Percentiles rank a stretch among this genome's conserved stretches.
Evolutionary conservation across 352 stramenopile species (phyloP).

Genomic region (Globisporangium parvum): DNA sequence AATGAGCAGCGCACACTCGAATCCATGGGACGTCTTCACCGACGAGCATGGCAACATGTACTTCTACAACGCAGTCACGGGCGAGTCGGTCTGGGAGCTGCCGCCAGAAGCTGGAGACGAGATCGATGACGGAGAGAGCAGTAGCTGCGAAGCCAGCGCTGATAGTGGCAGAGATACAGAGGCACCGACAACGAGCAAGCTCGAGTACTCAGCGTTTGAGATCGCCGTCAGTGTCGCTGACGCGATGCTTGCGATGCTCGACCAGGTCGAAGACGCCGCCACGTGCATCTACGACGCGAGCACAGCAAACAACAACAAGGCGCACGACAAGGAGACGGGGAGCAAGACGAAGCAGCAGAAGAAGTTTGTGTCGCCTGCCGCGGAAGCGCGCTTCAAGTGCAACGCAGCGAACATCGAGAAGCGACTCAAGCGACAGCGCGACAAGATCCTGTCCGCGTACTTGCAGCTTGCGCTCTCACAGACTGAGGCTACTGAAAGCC

Average conservation of each 20-base stretch:
- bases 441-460: conserved; percentile 29
- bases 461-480: conserved; percentile 31
- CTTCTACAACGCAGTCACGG: conserved; percentile 65
- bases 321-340: conserved; percentile 17
- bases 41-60: conserved; percentile 70
- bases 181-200: neutral
- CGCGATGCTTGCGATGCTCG: conserved; percentile 25
- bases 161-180: too few species aligned
- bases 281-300: neutral
- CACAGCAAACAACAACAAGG: conserved; percentile 7
- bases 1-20: neutral
- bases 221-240: conserved; percentile 50
- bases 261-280: neutral
- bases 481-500: neutral
- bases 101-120: conserved; percentile 29
- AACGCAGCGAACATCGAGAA: conserved; percentile 38
- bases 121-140: neutral
- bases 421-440: conserved; percentile 29
- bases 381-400: conserved; percentile 38
- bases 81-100: conserved; percentile 66
- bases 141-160: neutral
- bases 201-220: conserved; percentile 24
- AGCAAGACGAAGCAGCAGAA: conserved; percentile 16
- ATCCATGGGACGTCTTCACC: conserved; percentile 51
- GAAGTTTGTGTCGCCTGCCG: conserved; percentile 43